A percentile compares a stretch with the other conserved stretches of the same genome.
Conservation (phyloP, 1,284 basidiomycete species). For the Termitomyces sp. region DNA sequence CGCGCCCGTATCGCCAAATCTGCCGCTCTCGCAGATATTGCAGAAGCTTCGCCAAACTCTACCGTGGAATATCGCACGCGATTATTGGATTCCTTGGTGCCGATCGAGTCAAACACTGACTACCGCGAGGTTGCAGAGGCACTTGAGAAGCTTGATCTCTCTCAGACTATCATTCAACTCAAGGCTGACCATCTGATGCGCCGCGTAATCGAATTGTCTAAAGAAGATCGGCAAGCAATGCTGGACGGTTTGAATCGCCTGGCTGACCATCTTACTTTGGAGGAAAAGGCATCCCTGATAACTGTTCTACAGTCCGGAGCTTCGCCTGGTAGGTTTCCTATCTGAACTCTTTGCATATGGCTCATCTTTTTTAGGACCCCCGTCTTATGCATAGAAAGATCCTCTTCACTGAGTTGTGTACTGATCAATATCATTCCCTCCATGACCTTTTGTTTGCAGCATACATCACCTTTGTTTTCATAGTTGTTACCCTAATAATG, state of each 20-base stretch:
- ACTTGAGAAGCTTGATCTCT: conserved; percentile 65
- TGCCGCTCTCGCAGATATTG: conserved; percentile 51
- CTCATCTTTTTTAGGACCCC: conserved; percentile 28
- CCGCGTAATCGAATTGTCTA: conserved; percentile 55
- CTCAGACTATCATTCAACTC: conserved; percentile 53
- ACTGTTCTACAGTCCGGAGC: conserved; percentile 53
- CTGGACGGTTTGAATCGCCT: conserved; percentile 64
- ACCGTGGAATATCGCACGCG: conserved; percentile 55
- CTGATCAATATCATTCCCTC: conserved; percentile 2
- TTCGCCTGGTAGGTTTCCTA: conserved; percentile 42
- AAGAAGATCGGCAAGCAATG: conserved; percentile 66
- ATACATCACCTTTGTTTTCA: conserved; percentile 17
- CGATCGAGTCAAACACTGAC: conserved; percentile 46
- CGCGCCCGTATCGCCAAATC: conserved; percentile 74
- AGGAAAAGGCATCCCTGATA: conserved; percentile 64
- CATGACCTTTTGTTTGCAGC: conserved; percentile 4
- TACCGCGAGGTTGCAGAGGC: conserved; percentile 54
- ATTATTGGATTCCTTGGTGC: conserved; percentile 56
- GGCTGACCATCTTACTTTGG: conserved; percentile 64
- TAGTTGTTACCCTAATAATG: conserved; percentile 16
- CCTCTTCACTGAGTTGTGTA: conserved; percentile 4
- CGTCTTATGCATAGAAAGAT: conserved; percentile 30
- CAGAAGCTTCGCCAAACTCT: conserved; percentile 59
- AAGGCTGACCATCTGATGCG: conserved; percentile 62
- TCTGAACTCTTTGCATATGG: background rate